These are phyloP conservation scores for Megacollybia marginata DNA, from an alignment of 768 basidiomycete genomes.

Conservation along the genomic window DNA sequence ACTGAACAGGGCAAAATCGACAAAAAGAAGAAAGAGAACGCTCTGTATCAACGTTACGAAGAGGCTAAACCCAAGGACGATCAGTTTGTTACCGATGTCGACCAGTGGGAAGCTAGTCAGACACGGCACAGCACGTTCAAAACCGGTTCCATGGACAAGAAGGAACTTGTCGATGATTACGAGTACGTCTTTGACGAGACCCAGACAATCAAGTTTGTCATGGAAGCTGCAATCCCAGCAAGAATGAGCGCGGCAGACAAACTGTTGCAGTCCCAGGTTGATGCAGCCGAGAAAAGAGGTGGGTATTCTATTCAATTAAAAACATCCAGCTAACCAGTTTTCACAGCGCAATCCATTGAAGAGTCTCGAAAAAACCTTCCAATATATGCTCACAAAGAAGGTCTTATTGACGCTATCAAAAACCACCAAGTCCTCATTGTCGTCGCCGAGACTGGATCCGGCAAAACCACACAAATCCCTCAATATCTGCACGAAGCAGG, in stretches of 20 bases:
- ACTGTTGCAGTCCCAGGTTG: constrained; percentile 79
- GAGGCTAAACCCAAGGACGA: constrained; percentile 89
- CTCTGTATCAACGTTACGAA: constrained; percentile 90
- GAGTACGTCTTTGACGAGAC: constrained; percentile 99
- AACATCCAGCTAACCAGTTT: not conserved
- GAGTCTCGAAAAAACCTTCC: constrained; percentile 92
- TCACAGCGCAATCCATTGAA: constrained; percentile 77
- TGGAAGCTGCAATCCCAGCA: constrained; percentile 66
- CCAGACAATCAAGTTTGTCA: constrained; percentile 92
- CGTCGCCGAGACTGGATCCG: constrained; percentile 97
- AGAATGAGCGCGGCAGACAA: constrained; percentile 80
- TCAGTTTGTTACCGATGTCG: constrained; percentile 93
- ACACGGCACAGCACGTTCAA: constrained; percentile 84
- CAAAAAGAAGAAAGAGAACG: constrained; percentile 90
- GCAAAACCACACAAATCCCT: constrained; percentile 97
- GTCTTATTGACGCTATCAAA: constrained; percentile 82
- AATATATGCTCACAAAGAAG: constrained; percentile 82
- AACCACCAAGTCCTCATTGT: constrained; percentile 95
- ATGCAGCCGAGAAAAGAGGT: constrained; percentile 89
- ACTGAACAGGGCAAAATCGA: constrained; percentile 99
- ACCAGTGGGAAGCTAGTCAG: constrained; percentile 96
- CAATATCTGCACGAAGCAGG: constrained; percentile 99
- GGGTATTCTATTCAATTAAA: constrained; percentile 15
- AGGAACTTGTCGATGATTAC: constrained; percentile 74
- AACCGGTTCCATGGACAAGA: constrained; percentile 89